Evolutionary conservation across 768 basidiomycete species (phyloP), one percentile per base, ranked within the genome.

Genomic region (Neoboletus brunneissimus): DNA sequence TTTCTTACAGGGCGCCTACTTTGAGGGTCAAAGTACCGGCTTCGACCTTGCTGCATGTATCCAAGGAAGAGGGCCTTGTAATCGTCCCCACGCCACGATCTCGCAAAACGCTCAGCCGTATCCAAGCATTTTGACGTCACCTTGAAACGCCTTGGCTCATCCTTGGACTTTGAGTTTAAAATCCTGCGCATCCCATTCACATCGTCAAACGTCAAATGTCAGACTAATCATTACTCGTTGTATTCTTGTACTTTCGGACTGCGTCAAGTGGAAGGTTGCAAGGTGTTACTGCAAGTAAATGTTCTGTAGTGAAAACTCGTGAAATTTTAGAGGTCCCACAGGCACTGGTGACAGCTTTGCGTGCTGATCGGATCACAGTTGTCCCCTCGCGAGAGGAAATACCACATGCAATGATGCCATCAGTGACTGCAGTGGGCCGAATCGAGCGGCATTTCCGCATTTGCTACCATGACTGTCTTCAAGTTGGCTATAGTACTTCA

Each of bases 1-100:
- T 11, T 84, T 79, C 64, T 67, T 83, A 18, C 81, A 84, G 51
- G 83, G 81, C 0, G 82, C 84, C 4, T 84, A 83, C 64, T 76
- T 76, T 16, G 82, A 84, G 64, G 84, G 84, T 0, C 57, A 71
- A 38, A 68, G 73, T 25, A 73, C 77, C 3, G 81, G 74, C 0
- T 56, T 60, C 18, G 64, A 58, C 5, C 65, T 85, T 10, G 74
- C 75, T 1, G 64, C 69, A 16, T 84, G 84, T 51, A 69, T 84
- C 38, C 53, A 62, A 22, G 63, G 51, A 0, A 61, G 58, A 9
- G 65, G 61, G 1, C 69, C 66, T 38, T 51, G 63, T 5, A 64
- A 63, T 3, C 53, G 72, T 12, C 60, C 72, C 38, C 64, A 74
- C 42, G 51, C 66, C 10, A 54, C 67, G 20, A 54, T 58, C 8